Evolutionary conservation across 768 basidiomycete species (phyloP).

Genomic region (Xerocomus potaroensis): DNA sequence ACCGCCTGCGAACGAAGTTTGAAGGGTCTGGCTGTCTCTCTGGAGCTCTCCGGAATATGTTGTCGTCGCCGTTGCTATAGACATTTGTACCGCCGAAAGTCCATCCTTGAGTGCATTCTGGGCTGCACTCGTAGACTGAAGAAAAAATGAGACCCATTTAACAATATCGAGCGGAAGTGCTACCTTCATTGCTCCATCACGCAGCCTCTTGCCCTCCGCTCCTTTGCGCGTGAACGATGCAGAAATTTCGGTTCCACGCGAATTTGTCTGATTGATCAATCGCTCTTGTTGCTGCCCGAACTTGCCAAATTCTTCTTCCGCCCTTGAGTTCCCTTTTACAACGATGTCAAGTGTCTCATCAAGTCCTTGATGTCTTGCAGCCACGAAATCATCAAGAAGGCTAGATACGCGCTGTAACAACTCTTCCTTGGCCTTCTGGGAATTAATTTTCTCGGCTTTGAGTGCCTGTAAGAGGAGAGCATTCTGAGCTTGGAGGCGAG

Average conservation of each 20-base stretch:
- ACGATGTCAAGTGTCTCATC: slow-evolving; percentile 52
- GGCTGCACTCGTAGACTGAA: slow-evolving; percentile 40
- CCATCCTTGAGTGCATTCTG: slow-evolving; percentile 40
- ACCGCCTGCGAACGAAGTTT: slow-evolving; percentile 45
- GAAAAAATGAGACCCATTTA: slow-evolving; percentile 10
- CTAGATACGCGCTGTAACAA: slow-evolving; percentile 71
- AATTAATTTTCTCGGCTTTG: slow-evolving; percentile 59
- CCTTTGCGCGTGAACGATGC: slow-evolving; percentile 41
- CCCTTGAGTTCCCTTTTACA: slow-evolving; percentile 51
- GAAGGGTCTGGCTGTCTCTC: slow-evolving; percentile 42
- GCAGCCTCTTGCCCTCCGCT: slow-evolving; percentile 48
- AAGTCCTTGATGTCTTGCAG: slow-evolving; percentile 63
- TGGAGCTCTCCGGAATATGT: slow-evolving; percentile 52
- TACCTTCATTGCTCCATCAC: slow-evolving; percentile 61
- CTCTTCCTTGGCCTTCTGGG: slow-evolving; percentile 66
- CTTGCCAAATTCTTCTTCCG: slow-evolving; percentile 45
- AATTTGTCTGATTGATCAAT: slow-evolving; percentile 39
- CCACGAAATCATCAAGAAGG: slow-evolving; percentile 66
- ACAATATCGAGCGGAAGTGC: slow-evolving; percentile 1
- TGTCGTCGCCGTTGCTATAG: slow-evolving; percentile 43
- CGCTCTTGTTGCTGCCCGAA: slow-evolving; percentile 49
- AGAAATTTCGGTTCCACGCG: slow-evolving; percentile 40
- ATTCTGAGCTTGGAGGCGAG: slow-evolving; percentile 69
- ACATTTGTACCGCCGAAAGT: slow-evolving; percentile 41
- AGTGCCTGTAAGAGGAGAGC: slow-evolving; percentile 55